phyloP scores from a whole-genome alignment of 1,284 basidiomycete species.

The Pseudozyma hubeiensis region DNA sequence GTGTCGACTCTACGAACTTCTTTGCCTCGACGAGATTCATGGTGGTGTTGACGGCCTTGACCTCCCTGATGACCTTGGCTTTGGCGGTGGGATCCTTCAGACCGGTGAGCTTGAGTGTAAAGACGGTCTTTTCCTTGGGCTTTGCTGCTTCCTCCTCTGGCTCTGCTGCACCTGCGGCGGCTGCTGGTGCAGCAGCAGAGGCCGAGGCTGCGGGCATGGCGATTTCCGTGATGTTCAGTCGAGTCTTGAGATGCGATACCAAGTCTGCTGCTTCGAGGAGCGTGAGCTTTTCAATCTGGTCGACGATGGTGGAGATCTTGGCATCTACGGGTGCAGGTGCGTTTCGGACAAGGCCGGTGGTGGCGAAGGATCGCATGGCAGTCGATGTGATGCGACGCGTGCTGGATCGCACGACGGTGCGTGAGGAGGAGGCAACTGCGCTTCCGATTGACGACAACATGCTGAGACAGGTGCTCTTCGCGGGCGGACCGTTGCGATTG shows the following conservation, averaged over 20 bases:
- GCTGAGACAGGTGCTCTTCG: neutral
- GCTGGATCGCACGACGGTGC: conserved; percentile 8
- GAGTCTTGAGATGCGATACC: conserved; percentile 89
- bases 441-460: conserved; percentile 27
- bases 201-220: conserved; percentile 86
- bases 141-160: conserved; percentile 81
- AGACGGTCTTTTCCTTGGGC: conserved; percentile 98
- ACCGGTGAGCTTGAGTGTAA: conserved; percentile 79
- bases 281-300: conserved; percentile 90
- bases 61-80: conserved; percentile 97
- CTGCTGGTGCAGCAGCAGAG: conserved; percentile 21
- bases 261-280: conserved; percentile 97
- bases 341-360: conserved; percentile 10
- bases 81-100: conserved; percentile 71
- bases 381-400: conserved; percentile 7
- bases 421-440: conserved; percentile 36
- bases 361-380: conserved; percentile 20
- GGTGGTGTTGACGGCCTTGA: conserved; percentile 77
- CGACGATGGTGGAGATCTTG: conserved; percentile 85
- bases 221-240: conserved; percentile 97
- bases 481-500: too few species aligned
- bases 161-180: conserved; percentile 58
- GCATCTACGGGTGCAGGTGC: conserved; percentile 69
- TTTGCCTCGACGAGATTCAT: conserved; percentile 78
- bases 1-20: conserved; percentile 97